These are phyloP conservation scores for Amesomyces nigricolor DNA, from an alignment of 2,329 filamentous ascomycete genomes.

Conservation along the genomic window DNA sequence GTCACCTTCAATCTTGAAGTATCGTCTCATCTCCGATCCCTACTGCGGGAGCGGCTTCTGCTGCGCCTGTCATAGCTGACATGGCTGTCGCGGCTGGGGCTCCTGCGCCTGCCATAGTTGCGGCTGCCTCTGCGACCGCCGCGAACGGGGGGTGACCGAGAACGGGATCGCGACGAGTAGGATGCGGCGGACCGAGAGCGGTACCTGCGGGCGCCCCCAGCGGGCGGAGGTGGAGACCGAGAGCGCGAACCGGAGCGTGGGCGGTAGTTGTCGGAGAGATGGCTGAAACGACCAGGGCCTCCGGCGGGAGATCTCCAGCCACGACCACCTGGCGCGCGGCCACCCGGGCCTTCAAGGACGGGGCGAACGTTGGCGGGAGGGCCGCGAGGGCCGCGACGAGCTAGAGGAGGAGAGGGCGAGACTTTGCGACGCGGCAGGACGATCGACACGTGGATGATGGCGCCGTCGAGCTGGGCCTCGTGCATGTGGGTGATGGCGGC, in stretches of 20 bases:
- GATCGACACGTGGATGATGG: slow-evolving; percentile 78
- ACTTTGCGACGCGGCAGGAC: slow-evolving; percentile 80
- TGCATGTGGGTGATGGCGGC: slow-evolving; percentile 94
- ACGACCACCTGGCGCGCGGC: slow-evolving; percentile 30
- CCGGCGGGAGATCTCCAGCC: slow-evolving; percentile 1
- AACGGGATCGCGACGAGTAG: slow-evolving; percentile 30
- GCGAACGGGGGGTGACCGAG: slow-evolving; percentile 23
- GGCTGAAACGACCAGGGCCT: slow-evolving; percentile 34
- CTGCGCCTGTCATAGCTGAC: slow-evolving; percentile 36
- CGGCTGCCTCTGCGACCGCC: slow-evolving; percentile 30
- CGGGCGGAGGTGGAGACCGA: slow-evolving; percentile 36
- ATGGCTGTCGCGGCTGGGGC: slow-evolving; percentile 45
- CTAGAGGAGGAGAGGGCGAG: slow-evolving; percentile 69
- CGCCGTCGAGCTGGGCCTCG: slow-evolving; percentile 87
- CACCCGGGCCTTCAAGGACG: slow-evolving; percentile 30
- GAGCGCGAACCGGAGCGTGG: slow-evolving; percentile 53
- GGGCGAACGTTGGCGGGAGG: slow-evolving; percentile 33
- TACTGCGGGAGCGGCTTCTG: slow-evolving; percentile 20
- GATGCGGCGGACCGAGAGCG: slow-evolving; percentile 37
- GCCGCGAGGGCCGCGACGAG: slow-evolving; percentile 54
- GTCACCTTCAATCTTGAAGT: background rate
- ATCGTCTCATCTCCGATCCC: slow-evolving; percentile 13
- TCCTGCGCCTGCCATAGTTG: slow-evolving; percentile 35
- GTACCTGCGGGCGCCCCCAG: slow-evolving; percentile 35
- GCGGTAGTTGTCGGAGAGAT: slow-evolving; percentile 54